Conservation (phyloP, 75 land plant species). For the Picea glauca region DNA sequence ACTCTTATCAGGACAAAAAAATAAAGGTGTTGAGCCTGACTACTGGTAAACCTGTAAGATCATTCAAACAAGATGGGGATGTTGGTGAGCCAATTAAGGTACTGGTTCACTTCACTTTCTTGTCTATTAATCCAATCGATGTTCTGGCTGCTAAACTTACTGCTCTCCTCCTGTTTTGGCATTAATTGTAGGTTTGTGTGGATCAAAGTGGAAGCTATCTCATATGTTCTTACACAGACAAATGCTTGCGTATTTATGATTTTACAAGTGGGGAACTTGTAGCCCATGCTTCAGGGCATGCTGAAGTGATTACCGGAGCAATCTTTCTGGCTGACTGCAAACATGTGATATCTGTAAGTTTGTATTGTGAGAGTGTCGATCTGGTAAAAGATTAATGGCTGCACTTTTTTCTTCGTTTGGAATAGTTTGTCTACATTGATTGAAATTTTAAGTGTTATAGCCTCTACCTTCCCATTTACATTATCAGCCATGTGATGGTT, state of each 20-base stretch:
- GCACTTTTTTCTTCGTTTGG: background rate
- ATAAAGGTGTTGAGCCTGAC: constrained; percentile 48
- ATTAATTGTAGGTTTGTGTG: constrained; percentile 43
- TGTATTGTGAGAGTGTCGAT: no score
- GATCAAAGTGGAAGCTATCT: constrained; percentile 74
- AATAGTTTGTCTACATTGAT: constrained; percentile 1
- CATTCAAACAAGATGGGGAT: constrained; percentile 48
- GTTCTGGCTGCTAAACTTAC: background rate
- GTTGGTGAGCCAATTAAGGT: constrained; percentile 78
- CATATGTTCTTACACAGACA: constrained; percentile 69
- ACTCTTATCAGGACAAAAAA: constrained; percentile 58
- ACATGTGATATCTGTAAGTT: constrained; percentile 61
- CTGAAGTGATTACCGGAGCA: constrained; percentile 73
- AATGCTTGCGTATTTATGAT: constrained; percentile 57
- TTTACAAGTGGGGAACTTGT: constrained; percentile 59
- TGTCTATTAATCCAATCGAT: background rate
- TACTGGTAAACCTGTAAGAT: constrained; percentile 57
- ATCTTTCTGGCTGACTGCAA: constrained; percentile 63
- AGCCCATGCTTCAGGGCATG: constrained; percentile 61
- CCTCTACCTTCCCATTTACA: background rate
- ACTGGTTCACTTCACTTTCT: background rate
- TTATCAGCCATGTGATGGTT: no score
- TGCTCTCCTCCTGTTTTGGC: background rate
- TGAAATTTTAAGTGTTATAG: background rate
- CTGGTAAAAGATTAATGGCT: no score